Percentiles rank a stretch among this genome's conserved stretches.
phyloP scores from a whole-genome alignment of 805 yeast genomes.

The Candida xiaguanensis region DNA sequence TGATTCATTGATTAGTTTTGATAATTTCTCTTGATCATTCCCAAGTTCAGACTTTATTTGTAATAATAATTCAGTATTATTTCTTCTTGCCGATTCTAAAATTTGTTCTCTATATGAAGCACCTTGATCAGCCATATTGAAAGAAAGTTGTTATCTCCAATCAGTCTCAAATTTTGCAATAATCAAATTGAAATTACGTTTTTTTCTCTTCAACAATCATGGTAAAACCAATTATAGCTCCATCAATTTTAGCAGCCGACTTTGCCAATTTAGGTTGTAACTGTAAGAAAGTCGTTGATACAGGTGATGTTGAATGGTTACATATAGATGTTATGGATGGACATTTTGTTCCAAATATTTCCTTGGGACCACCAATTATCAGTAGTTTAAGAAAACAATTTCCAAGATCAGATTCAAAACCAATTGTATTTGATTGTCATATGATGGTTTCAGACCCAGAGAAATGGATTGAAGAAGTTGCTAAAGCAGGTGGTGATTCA shows the following conservation, averaged over 20 bases:
- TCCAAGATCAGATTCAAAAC: constrained; percentile 56
- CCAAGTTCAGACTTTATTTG: constrained; percentile 47
- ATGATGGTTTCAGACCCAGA: constrained; percentile 96
- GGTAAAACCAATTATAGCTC: constrained; percentile 87
- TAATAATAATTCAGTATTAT: constrained; percentile 72
- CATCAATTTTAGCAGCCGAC: constrained; percentile 90
- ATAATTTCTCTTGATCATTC: constrained; percentile 36
- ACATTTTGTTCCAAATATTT: constrained; percentile 94
- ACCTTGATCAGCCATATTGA: constrained; percentile 35
- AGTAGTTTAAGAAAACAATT: constrained; percentile 69
- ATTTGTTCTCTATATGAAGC: constrained; percentile 75
- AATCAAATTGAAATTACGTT: too few relatives aligned
- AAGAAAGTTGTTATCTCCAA: background rate
- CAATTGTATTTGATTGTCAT: constrained; percentile 83
- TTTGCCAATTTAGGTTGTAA: constrained; percentile 87
- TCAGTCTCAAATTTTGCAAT: too few relatives aligned
- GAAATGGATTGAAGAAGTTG: constrained; percentile 90
- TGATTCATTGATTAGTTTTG: constrained; percentile 60
- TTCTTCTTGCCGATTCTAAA: constrained; percentile 82
- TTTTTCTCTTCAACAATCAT: constrained; percentile 2
- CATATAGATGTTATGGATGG: constrained; percentile 99
- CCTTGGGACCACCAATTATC: constrained; percentile 90
- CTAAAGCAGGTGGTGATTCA: constrained; percentile 91
- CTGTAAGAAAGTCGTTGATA: constrained; percentile 72
- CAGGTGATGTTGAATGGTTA: constrained; percentile 87